These are phyloP conservation scores for Cyberlindnera japonica DNA, from an alignment of 805 yeast genomes.

Conservation along the genomic window DNA sequence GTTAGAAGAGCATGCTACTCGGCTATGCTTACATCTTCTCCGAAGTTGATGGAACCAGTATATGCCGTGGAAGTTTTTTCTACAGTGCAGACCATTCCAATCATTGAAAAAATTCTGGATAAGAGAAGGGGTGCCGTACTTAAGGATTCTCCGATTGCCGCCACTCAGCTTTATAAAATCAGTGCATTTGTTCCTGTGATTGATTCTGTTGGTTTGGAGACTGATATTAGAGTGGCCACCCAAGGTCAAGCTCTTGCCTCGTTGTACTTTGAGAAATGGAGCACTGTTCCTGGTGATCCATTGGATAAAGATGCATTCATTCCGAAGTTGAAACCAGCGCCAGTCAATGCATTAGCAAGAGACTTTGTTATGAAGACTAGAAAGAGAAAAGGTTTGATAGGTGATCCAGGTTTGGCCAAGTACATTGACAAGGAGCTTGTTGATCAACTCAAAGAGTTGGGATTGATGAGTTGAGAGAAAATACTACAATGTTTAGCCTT, in stretches of 20 bases:
- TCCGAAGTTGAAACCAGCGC: slow-evolving; percentile 75
- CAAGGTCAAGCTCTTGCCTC: slow-evolving; percentile 76
- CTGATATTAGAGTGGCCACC: slow-evolving; percentile 75
- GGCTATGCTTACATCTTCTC: slow-evolving; percentile 73
- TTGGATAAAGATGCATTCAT: slow-evolving; percentile 60
- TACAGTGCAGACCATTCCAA: slow-evolving; percentile 42
- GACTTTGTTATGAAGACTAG: slow-evolving; percentile 90
- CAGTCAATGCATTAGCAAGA: slow-evolving; percentile 65
- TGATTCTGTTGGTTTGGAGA: slow-evolving; percentile 85
- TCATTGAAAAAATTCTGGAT: slow-evolving; percentile 47
- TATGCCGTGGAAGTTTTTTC: slow-evolving; percentile 60
- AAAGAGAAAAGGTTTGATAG: slow-evolving; percentile 78
- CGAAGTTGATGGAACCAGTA: slow-evolving; percentile 78
- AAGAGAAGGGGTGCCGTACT: slow-evolving; percentile 67
- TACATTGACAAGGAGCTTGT: slow-evolving; percentile 63
- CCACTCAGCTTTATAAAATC: slow-evolving; percentile 62
- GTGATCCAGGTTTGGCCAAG: slow-evolving; percentile 62
- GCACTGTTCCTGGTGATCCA: slow-evolving; percentile 87
- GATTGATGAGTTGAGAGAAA: slow-evolving; percentile 27
- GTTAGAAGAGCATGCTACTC: slow-evolving; percentile 80
- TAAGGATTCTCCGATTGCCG: slow-evolving; percentile 55
- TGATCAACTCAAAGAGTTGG: slow-evolving; percentile 48
- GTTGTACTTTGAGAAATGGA: slow-evolving; percentile 68
- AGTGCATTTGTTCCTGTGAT: slow-evolving; percentile 77
- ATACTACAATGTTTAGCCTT: background rate